Conservation (phyloP, 768 basidiomycete genomes). For the Collybiopsis luxurians region DNA sequence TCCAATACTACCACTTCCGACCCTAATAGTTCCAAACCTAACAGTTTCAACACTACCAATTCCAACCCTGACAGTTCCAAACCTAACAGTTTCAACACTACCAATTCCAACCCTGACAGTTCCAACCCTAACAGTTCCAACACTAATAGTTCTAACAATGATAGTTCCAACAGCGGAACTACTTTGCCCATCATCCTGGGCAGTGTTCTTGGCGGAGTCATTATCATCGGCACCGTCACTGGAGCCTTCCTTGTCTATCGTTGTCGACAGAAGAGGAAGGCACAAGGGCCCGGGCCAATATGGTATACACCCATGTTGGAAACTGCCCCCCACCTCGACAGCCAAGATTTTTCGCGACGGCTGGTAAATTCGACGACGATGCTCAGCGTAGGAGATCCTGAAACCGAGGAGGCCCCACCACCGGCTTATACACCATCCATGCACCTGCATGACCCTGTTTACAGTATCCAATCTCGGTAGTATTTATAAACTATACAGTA, state of each 20-base stretch:
- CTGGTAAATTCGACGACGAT: neutral
- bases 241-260: neutral
- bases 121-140: too few species aligned
- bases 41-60: too few species aligned
- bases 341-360: neutral
- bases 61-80: too few species aligned
- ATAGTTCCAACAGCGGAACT: neutral
- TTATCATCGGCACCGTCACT: neutral
- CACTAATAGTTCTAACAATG: too few species aligned
- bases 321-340: neutral
- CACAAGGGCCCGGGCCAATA: neutral
- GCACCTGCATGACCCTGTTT: too few species aligned
- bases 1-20: too few species aligned
- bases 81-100: too few species aligned
- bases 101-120: too few species aligned
- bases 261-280: neutral
- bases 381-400: neutral
- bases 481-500: too few species aligned
- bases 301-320: neutral
- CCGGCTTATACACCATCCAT: neutral
- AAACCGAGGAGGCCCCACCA: neutral
- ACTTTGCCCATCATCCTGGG: conserved; percentile 1
- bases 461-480: too few species aligned
- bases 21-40: too few species aligned
- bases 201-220: neutral